Conservation (phyloP, 73 alveolate species). For the Paramecium sexaurelia region DNA sequence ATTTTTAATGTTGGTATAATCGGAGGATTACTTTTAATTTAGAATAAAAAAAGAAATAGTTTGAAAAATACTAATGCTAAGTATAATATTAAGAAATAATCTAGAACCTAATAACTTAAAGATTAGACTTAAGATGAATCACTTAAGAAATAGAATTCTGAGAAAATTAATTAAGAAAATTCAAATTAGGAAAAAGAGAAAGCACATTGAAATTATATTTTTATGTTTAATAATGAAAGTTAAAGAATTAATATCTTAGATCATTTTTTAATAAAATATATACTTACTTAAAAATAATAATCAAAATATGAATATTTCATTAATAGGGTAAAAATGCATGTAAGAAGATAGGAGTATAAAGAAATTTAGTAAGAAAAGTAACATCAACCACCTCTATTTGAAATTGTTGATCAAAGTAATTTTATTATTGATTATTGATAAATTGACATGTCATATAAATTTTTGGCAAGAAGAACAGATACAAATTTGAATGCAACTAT, state of each 20-base stretch:
- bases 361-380: constrained; percentile 55
- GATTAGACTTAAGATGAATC: too few species aligned
- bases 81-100: neutral
- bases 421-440: neutral
- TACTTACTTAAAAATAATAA: neutral
- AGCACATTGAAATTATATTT: neutral
- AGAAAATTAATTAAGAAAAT: neutral
- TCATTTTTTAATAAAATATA: neutral
- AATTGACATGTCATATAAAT: constrained; percentile 29
- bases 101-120: too few species aligned
- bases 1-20: neutral
- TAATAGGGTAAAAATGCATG: neutral
- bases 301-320: neutral
- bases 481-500: constrained; percentile 92
- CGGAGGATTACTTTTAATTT: neutral
- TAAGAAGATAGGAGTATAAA: constrained; percentile 45
- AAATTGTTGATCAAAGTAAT: constrained; percentile 45
- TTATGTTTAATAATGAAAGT: neutral
- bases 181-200: neutral
- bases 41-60: neutral
- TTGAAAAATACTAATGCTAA: neutral
- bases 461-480: constrained; percentile 96
- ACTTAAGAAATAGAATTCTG: neutral
- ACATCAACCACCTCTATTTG: constrained; percentile 63
- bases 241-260: neutral